Conservation (phyloP, 306 rosid genomes). For the Prunus armeniaca region DNA sequence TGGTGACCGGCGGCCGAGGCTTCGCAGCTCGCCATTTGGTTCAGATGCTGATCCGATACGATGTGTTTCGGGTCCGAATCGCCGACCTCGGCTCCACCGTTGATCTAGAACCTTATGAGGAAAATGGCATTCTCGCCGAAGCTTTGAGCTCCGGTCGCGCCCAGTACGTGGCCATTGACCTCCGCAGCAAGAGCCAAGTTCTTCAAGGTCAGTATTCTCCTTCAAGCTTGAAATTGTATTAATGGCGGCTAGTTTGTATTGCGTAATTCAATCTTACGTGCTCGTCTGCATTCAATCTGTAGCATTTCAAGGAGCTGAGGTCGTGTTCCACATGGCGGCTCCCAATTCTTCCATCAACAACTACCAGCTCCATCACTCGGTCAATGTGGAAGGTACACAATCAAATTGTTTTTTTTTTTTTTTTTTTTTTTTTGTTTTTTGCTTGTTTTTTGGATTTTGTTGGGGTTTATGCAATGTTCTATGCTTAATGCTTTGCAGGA, state of each 20-base stretch:
- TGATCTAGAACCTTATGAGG: slow-evolving; percentile 64
- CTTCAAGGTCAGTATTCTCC: slow-evolving; percentile 39
- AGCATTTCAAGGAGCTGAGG: slow-evolving; percentile 85
- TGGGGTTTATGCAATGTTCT: slow-evolving; percentile 1
- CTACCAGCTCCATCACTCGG: slow-evolving; percentile 76
- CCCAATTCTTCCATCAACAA: slow-evolving; percentile 85
- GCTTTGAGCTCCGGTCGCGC: slow-evolving; percentile 78
- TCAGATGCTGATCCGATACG: slow-evolving; percentile 54
- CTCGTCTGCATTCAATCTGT: slow-evolving; percentile 1
- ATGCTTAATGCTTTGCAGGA: slow-evolving; percentile 43
- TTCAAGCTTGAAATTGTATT: neutral
- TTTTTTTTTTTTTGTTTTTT: neutral
- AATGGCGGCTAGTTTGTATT: neutral
- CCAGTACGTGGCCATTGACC: slow-evolving; percentile 62
- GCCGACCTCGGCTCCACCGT: slow-evolving; percentile 67
- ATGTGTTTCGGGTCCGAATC: slow-evolving; percentile 58
- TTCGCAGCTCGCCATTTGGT: slow-evolving; percentile 95
- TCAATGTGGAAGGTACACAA: slow-evolving; percentile 75
- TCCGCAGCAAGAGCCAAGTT: slow-evolving; percentile 71
- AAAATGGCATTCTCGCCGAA: slow-evolving; percentile 58
- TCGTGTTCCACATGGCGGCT: slow-evolving; percentile 97
- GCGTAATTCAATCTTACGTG: neutral
- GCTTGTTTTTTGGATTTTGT: neutral
- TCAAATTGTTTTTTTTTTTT: neutral
- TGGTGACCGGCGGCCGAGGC: slow-evolving; percentile 94